Base-by-base conservation (phyloP, 495 filamentous ascomycete species). In the Thozetella sp. region DNA sequence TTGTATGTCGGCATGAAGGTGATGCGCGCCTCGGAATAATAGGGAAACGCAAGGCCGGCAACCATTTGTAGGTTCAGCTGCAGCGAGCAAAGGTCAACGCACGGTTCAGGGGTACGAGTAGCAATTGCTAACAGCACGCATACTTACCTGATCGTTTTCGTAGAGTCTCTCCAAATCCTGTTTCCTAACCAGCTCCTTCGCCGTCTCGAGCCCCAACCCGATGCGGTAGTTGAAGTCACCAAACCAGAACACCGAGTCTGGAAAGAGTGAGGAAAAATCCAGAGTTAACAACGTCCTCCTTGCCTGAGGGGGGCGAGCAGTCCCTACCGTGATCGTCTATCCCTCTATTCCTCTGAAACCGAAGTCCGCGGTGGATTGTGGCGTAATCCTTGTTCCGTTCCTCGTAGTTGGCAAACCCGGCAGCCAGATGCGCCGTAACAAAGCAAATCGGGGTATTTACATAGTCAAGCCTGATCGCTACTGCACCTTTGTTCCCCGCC, bases 191-290 rank as follows among this genome's bases (percentile, higher is more conserved):
- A 96, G 79, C 54, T 88, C 85, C 61, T 90, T 88, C 22, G 93
- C 92, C 60, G 80, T 88, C 43, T 96, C 93, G 63, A 93, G 86
- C 22, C 81, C 83, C 55, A 97, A 78, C 2, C 93, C 96, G 65
- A 99, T 96, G 25, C 95, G 88, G 75, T 99, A 99, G 67, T 99
- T 99, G 77, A 99, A 99, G 72, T 99, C 95, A 9, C 95, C 95
- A 48, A 97, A 81, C 96, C 96, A 99, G 59, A 99, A 90, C n/a
- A 98, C 87, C 23, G 86, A 88, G 69, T 97, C 79, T 81, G n/a
- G n/a, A n/a, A n/a, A 40, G 19, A n/a, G 15, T 0, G 3, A 23
- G 50, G 62, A 51, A 53, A 65, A 48, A 15, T 27, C 19, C 9
- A 27, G 10, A 11, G 51, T 61, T 37, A 53, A 51, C 25, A 46